Evolutionary conservation across 306 rosid genomes (phyloP), one percentile per base, ranked within the genome.

Genomic region (Adenanthera pavonina): DNA sequence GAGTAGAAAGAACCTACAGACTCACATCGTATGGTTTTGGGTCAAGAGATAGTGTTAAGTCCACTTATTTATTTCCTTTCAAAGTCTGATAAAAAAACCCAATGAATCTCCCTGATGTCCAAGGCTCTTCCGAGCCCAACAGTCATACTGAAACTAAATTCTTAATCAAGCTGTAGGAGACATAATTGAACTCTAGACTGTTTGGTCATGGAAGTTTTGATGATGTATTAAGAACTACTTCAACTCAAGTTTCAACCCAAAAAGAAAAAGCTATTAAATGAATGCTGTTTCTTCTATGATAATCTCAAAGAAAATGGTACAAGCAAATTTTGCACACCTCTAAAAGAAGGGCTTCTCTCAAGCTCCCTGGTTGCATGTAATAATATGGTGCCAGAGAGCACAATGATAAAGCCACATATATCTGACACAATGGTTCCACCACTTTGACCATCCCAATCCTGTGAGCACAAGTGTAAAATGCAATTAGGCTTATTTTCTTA

Each of bases 361-460:
- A 76, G 83, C 82, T 90, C 91, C 81, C 69, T 90, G 38, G 91
- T 84, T 20, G 77, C 19, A 71, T 90, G 91, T 85, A 90, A 74
- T 51, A 90, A 38, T 71, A 90, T 75, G 57, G 88, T 90, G 40
- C 93, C 93, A 40, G 89, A 88, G 60, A 90, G 82, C 77, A 90
- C 89, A 74, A 84, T 83, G 54, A 88, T 44, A 54, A 90, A 90
- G 48, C 93, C 93, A 61, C 93, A 88, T 82, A 90, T 83, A 80
- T 86, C 91, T 59, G 93, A 79, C 65, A 72, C n/a, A 72, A 90
- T 87, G 69, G 53, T 69, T 15, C 53, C 74, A 69, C 53, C 54
- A 19, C 38, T 44, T 69, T 69, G 74, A 44, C 74, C 74, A 43
- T 69, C 74, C 74, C 74, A 69, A 44, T 69, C 74, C 74, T 69